These are phyloP conservation scores for Rhodotorula sp. DNA, from an alignment of 1,284 basidiomycete genomes.

Conservation along the genomic window DNA sequence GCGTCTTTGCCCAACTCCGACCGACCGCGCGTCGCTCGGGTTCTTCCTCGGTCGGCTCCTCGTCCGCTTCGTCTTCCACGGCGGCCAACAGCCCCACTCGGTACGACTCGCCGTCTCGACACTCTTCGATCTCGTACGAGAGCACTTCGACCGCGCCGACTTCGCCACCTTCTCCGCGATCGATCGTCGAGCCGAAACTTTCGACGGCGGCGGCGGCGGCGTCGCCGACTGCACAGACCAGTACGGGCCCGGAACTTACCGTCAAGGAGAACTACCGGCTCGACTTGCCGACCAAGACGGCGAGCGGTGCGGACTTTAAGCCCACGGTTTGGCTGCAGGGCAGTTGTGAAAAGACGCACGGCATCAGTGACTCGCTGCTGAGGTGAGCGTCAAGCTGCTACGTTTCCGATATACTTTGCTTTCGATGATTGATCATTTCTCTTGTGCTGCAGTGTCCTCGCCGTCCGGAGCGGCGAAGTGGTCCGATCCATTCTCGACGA, in stretches of 20 bases:
- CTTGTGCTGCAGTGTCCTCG: slow-evolving; percentile 29
- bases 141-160: slow-evolving; percentile 11
- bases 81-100: neutral
- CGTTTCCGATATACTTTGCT: neutral
- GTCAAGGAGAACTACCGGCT: slow-evolving; percentile 47
- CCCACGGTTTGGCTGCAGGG: slow-evolving; percentile 61
- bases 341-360: slow-evolving; percentile 60
- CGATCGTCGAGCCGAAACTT: neutral
- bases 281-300: slow-evolving; percentile 50
- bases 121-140: neutral
- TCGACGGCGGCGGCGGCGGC: no score
- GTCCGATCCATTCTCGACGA: slow-evolving; percentile 26
- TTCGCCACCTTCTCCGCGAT: neutral
- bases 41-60: neutral
- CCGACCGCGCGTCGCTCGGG: slow-evolving; percentile 2
- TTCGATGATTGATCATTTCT: neutral
- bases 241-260: neutral
- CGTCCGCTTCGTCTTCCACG: neutral
- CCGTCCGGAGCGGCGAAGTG: slow-evolving; percentile 40
- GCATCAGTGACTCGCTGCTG: slow-evolving; percentile 60
- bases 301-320: slow-evolving; percentile 44
- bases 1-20: neutral
- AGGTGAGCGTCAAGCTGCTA: slow-evolving; percentile 47
- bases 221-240: no score
- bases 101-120: slow-evolving; percentile 4